phyloP scores from a whole-genome alignment of 2,329 filamentous ascomycete genomes.

The Cryphonectria naterciae region DNA sequence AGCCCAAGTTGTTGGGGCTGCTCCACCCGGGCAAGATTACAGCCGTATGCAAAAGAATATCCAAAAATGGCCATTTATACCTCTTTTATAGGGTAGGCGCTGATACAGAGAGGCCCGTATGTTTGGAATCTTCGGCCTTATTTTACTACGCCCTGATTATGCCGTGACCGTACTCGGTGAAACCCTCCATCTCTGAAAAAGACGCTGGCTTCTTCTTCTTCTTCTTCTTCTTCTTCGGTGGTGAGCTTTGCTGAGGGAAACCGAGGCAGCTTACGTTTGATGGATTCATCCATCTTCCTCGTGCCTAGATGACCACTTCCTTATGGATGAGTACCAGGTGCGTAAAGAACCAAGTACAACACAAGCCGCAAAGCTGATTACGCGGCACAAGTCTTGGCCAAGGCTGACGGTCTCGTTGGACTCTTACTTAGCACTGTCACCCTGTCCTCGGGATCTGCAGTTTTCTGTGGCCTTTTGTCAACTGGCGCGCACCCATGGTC shows the following conservation, averaged over 20 bases:
- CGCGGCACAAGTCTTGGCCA: neutral
- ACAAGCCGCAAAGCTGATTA: neutral
- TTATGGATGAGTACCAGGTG: neutral
- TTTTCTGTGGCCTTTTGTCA: too few species aligned
- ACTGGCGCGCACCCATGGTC: neutral
- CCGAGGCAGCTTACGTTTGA: neutral
- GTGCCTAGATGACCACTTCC: neutral
- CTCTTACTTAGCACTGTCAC: neutral
- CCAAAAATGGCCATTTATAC: neutral
- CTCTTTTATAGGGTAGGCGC: neutral
- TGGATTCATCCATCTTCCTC: too few species aligned
- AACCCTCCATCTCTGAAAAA: too few species aligned
- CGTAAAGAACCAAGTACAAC: neutral
- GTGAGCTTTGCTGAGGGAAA: neutral
- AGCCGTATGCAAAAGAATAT: neutral
- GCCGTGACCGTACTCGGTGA: too few species aligned
- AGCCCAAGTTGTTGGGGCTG: too few species aligned
- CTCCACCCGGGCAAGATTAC: neutral
- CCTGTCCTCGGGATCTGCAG: neutral
- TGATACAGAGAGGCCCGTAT: neutral
- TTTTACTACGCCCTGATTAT: too few species aligned
- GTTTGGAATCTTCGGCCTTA: neutral
- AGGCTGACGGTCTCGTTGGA: neutral
- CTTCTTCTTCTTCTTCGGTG: neutral
- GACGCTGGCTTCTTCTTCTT: neutral